A percentile compares a stretch with the other conserved stretches of the same genome.
phyloP scores from a whole-genome alignment of 306 rosid species.

The Prunus mume region DNA sequence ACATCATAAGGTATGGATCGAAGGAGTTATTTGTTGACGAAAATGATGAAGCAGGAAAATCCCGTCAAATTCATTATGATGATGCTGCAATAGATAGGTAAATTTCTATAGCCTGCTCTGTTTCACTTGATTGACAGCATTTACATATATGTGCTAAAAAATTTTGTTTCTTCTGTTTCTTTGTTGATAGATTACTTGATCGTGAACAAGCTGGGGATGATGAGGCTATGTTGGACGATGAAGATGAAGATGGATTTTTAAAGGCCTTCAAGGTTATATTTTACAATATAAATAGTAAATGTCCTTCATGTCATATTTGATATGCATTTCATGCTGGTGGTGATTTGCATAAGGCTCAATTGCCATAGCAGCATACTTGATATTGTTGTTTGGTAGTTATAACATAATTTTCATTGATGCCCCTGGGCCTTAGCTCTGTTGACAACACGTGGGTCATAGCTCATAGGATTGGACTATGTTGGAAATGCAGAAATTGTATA shows the following conservation, averaged over 20 bases:
- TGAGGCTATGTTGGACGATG: slow-evolving; percentile 80
- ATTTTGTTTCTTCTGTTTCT: slow-evolving; percentile 23
- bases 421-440: not conserved
- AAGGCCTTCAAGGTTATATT: slow-evolving; percentile 84
- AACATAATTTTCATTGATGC: not conserved
- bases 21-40: slow-evolving; percentile 97
- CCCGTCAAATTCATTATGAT: slow-evolving; percentile 97
- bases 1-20: slow-evolving; percentile 93
- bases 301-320: slow-evolving; percentile 51
- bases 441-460: not conserved
- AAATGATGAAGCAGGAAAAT: slow-evolving; percentile 88
- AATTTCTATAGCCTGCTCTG: not conserved
- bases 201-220: slow-evolving; percentile 91
- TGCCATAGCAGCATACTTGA: slow-evolving; percentile 6
- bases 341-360: slow-evolving; percentile 15
- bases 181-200: slow-evolving; percentile 67
- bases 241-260: slow-evolving; percentile 91
- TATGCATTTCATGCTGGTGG: slow-evolving; percentile 19
- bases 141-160: slow-evolving; percentile 11
- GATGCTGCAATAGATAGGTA: slow-evolving; percentile 95
- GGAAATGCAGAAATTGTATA: not conserved
- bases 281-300: slow-evolving; percentile 32
- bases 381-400: not conserved
- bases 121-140: slow-evolving; percentile 11
- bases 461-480: not conserved